phyloP scores from a whole-genome alignment of 179 eudicot genomes.

The Beta corolliflora region DNA sequence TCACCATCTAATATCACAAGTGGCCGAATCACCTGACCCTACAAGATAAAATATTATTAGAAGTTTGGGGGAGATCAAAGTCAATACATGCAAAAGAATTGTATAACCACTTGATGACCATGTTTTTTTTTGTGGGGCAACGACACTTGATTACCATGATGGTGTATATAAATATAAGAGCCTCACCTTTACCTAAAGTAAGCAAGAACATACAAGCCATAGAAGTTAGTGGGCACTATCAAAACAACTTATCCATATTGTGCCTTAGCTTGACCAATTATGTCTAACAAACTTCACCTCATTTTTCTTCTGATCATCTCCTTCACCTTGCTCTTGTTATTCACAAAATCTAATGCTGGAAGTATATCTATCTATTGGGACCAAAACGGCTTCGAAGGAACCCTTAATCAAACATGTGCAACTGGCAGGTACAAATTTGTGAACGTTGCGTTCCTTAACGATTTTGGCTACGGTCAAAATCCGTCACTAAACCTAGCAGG shows the following conservation, averaged over 20 bases:
- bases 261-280: neutral
- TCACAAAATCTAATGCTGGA: slow-evolving; percentile 14
- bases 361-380: slow-evolving; percentile 42
- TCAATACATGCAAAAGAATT: neutral
- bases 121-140: too few species aligned
- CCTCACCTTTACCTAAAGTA: neutral
- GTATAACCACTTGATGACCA: neutral
- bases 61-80: too few species aligned
- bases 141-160: neutral
- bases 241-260: neutral
- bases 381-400: slow-evolving; percentile 65
- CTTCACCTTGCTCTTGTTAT: neutral
- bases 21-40: too few species aligned
- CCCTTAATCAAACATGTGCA: slow-evolving; percentile 56
- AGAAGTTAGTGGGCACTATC: neutral
- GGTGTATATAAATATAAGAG: too few species aligned
- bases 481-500: slow-evolving; percentile 64
- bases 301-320: neutral
- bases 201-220: neutral
- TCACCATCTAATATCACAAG: too few species aligned
- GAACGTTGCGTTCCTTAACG: slow-evolving; percentile 57
- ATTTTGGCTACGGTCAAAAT: slow-evolving; percentile 54
- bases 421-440: slow-evolving; percentile 54
- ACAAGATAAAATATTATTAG: too few species aligned
- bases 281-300: neutral